phyloP scores from a whole-genome alignment of 805 yeast species.

The Candida pseudofarinosa region DNA sequence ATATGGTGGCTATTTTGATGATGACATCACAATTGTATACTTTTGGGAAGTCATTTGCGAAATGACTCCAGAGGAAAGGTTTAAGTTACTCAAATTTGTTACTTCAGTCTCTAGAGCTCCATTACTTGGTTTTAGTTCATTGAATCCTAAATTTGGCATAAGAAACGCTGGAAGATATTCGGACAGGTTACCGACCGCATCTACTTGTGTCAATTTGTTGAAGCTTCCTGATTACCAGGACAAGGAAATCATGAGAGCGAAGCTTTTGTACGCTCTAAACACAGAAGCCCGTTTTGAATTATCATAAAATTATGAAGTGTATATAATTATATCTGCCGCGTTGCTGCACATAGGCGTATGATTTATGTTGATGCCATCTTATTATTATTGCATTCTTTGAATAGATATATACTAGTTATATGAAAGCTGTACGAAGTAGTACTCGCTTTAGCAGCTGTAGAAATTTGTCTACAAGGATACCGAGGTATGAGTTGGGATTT shows the following conservation, averaged over 20 bases:
- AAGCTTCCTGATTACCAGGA: constrained; percentile 80
- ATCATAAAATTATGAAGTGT: constrained; percentile 32
- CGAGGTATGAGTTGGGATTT: not conserved
- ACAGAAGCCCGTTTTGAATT: constrained; percentile 87
- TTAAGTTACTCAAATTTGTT: constrained; percentile 75
- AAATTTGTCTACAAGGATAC: not conserved
- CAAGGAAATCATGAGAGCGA: constrained; percentile 52
- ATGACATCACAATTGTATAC: constrained; percentile 54
- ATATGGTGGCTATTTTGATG: constrained; percentile 58
- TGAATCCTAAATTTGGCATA: constrained; percentile 78
- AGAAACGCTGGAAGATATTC: constrained; percentile 56
- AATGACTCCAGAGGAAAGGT: constrained; percentile 57
- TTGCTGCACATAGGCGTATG: not conserved
- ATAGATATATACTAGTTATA: not conserved
- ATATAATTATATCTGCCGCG: not conserved
- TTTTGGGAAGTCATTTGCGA: constrained; percentile 79
- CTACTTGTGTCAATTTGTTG: constrained; percentile 87
- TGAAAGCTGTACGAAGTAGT: not conserved
- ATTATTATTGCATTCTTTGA: not conserved
- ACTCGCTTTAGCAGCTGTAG: not conserved
- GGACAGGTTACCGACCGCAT: constrained; percentile 78
- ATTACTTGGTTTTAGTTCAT: constrained; percentile 71
- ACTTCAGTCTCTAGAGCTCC: constrained; percentile 94
- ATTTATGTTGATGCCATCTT: not conserved
- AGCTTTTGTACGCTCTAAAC: constrained; percentile 73